Base-by-base conservation (phyloP, 2,329 filamentous ascomycete species). In the Chrysoporthe austroafricana region DNA sequence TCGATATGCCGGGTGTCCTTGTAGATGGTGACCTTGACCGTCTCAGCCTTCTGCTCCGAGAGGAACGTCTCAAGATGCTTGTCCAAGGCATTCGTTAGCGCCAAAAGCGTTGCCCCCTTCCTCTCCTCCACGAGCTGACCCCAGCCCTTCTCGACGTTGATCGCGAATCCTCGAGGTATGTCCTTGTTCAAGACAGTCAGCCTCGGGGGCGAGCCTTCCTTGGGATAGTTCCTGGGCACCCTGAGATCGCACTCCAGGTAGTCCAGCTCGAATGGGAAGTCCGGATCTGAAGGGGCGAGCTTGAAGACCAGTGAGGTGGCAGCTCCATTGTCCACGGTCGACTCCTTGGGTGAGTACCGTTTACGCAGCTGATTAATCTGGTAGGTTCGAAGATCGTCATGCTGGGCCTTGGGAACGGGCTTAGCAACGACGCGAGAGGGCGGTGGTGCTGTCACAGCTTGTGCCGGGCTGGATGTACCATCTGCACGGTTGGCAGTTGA, bases 211-310 rank as follows among this genome's bases (percentile, higher is more conserved):
- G 59, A 62, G 4, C 62, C 64, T 11, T 66, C 67, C 50, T 79
- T 78, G 21, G 91, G 92, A 77, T 92, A 95, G 21, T 78, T 78
- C 11, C 74, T 76, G 1, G 92, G 92, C 26, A 96, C 83, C 62
- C 81, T 84, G 48, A 96, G 79, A 56, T 87, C 82, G 75, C 91
- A 94, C 52, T 91, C 84, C 43, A 96, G 81, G 50, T 85, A 81
- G 36, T 88, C 84, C 74, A 95, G 81, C 70, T 94, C 91, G 77
- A 92, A 95, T 0, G 92, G 91, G 73, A 96, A 95, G 74, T 96
- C 92, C 0, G 92, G 92, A 75, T 96, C 92, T 6, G 92, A 93
- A 5, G 92, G 92, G 14, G 79, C 80, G 70, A 96, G 79, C 63
- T 83, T 86, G 77, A 95, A 92, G 11, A 82, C 79, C 50, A 94